A percentile compares a stretch with the other conserved stretches of the same genome.
Conservation (phyloP, 495 filamentous ascomycete genomes). For the Tirmania nivea region DNA sequence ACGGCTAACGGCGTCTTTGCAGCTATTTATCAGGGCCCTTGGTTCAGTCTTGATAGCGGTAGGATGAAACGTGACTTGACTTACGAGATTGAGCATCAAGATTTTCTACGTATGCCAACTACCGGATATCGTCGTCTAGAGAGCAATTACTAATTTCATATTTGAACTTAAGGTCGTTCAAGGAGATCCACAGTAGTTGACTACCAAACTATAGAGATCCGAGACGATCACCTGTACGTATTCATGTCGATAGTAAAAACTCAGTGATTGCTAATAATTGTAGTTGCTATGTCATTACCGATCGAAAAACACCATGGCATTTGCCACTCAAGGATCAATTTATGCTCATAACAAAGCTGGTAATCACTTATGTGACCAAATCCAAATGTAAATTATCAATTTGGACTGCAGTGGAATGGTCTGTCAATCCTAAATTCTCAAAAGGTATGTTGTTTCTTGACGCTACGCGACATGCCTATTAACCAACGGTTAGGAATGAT, state of each 20-base stretch:
- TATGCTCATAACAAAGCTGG: constrained; percentile 69
- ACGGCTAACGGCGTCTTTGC: constrained; percentile 9
- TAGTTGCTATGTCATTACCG: constrained; percentile 63
- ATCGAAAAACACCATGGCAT: constrained; percentile 77
- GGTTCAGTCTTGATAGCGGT: constrained; percentile 41
- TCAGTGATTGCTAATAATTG: neutral
- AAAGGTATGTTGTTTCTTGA: constrained; percentile 23
- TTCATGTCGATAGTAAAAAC: too few species aligned
- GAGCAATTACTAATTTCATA: neutral
- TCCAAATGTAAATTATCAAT: constrained; percentile 79
- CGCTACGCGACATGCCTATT: neutral
- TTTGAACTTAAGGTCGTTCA: constrained; percentile 18
- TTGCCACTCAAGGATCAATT: constrained; percentile 61
- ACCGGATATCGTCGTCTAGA: neutral
- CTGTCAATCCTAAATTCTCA: constrained; percentile 38
- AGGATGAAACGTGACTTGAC: constrained; percentile 46
- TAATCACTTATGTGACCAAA: constrained; percentile 81
- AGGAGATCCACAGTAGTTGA: constrained; percentile 45
- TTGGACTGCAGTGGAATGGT: constrained; percentile 73
- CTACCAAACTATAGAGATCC: constrained; percentile 72
- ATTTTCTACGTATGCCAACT: constrained; percentile 34
- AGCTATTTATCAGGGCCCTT: constrained; percentile 66
- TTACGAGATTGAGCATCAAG: constrained; percentile 49
- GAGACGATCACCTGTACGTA: constrained; percentile 65
- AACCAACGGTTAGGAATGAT: constrained; percentile 32